phyloP scores from a whole-genome alignment of 106 monocot species.

The Allium sativum region DNA sequence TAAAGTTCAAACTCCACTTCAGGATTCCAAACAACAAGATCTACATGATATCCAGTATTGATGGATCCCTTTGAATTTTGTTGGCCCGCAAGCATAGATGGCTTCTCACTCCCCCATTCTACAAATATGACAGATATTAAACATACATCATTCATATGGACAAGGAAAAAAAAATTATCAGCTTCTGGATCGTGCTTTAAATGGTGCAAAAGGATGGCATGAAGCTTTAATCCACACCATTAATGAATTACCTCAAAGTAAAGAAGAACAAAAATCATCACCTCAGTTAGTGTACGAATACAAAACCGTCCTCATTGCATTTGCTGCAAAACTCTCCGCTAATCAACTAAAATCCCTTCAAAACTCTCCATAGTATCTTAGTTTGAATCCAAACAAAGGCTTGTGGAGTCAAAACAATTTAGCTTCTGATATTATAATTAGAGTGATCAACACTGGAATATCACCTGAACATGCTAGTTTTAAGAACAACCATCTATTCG shows the following conservation, averaged over 20 bases:
- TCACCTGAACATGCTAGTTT: slow-evolving; percentile 81
- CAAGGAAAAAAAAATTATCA: slow-evolving; percentile 1
- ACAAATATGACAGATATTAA: no score
- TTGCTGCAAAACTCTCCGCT: slow-evolving; percentile 32
- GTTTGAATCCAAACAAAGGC: slow-evolving; percentile 24
- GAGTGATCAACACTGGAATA: slow-evolving; percentile 70
- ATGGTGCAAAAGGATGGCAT: slow-evolving; percentile 10
- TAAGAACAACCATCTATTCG: slow-evolving; percentile 31
- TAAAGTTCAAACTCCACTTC: no score
- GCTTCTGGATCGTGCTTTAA: slow-evolving; percentile 6
- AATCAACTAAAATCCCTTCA: slow-evolving; percentile 29
- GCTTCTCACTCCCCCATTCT: no score
- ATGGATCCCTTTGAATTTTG: no score
- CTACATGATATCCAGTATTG: no score
- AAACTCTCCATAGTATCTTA: slow-evolving; percentile 55
- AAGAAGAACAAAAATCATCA: neutral
- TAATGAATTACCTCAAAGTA: neutral
- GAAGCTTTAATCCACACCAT: slow-evolving; percentile 12
- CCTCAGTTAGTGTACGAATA: slow-evolving; percentile 57
- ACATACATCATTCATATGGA: slow-evolving; percentile 47
- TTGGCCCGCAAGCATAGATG: no score
- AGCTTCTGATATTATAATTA: slow-evolving; percentile 46
- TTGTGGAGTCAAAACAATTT: slow-evolving; percentile 16
- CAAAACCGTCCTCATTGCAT: slow-evolving; percentile 44
- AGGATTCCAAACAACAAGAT: no score